Evolutionary conservation across 768 basidiomycete genomes (phyloP).

Genomic region (Agrocybe praecox): DNA sequence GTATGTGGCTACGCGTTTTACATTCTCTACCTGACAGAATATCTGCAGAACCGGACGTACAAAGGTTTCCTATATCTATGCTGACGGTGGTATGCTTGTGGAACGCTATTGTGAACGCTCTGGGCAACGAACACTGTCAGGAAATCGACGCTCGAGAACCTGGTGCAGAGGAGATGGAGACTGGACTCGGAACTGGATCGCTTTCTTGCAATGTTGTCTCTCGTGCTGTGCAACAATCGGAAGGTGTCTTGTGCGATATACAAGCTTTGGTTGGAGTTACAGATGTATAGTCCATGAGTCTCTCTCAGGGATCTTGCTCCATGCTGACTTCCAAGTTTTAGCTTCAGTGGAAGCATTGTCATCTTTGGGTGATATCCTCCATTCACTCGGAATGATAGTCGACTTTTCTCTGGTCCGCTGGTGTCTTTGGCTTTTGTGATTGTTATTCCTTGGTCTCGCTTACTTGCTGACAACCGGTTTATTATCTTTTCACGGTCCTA

Average conservation of each 20-base stretch:
- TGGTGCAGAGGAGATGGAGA: no score
- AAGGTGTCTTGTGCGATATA: slow-evolving; percentile 40
- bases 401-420: no score
- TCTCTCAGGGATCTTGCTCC: neutral
- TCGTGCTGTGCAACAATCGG: slow-evolving; percentile 31
- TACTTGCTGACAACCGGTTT: no score
- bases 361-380: neutral
- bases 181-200: no score
- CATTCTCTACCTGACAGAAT: neutral
- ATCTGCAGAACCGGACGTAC: slow-evolving; percentile 50
- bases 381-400: no score
- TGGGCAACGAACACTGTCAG: slow-evolving; percentile 17
- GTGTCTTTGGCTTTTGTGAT: no score
- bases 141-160: slow-evolving; percentile 21
- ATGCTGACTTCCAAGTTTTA: neutral
- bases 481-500: no score
- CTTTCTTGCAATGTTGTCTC: no score
- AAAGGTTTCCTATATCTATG: slow-evolving; percentile 53
- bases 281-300: slow-evolving; percentile 34
- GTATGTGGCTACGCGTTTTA: slow-evolving; percentile 12
- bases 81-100: slow-evolving; percentile 56
- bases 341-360: neutral
- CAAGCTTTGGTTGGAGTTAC: slow-evolving; percentile 34
- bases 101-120: slow-evolving; percentile 40
- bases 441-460: no score